Percentiles rank a stretch among this genome's conserved stretches.
phyloP scores from a whole-genome alignment of 2,329 filamentous ascomycete genomes.

The Sarocladium oryzae region DNA sequence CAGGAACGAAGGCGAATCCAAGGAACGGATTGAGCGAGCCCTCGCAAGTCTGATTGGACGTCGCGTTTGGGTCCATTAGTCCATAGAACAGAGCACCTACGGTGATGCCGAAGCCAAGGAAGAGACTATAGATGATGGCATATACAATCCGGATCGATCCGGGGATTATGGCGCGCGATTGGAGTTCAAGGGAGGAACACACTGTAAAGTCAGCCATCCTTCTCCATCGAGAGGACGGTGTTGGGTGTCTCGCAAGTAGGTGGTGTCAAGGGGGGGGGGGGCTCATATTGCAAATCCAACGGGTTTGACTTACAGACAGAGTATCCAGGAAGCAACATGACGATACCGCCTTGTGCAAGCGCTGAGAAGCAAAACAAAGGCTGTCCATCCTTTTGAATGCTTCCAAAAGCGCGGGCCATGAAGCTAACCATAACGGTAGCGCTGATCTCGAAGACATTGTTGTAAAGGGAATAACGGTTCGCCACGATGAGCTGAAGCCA shows the following conservation, averaged over 20 bases:
- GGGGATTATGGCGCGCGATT: constrained; percentile 62
- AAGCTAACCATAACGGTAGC: constrained; percentile 57
- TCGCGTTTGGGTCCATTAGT: constrained; percentile 49
- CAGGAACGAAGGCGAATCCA: constrained; percentile 66
- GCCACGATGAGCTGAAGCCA: constrained; percentile 64
- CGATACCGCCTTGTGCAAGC: constrained; percentile 58
- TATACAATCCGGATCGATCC: constrained; percentile 70
- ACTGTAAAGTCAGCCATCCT: constrained; percentile 19
- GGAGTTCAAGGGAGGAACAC: constrained; percentile 53
- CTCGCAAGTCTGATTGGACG: constrained; percentile 34
- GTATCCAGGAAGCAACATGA: constrained; percentile 60
- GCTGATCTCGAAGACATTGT: constrained; percentile 58
- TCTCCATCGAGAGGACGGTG: neutral
- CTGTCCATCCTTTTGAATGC: constrained; percentile 36
- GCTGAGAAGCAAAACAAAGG: constrained; percentile 59
- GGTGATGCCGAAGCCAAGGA: constrained; percentile 67
- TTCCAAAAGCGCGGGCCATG: constrained; percentile 55
- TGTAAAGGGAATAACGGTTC: constrained; percentile 61
- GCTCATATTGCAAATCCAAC: no score
- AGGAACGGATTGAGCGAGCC: constrained; percentile 35
- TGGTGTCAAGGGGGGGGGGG: neutral
- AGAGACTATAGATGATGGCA: constrained; percentile 66
- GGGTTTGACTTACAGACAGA: constrained; percentile 42
- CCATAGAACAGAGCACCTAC: constrained; percentile 60
- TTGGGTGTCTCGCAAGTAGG: neutral